These are phyloP conservation scores for Teunomyces stri DNA, from an alignment of 805 yeast genomes.

Conservation along the genomic window DNA sequence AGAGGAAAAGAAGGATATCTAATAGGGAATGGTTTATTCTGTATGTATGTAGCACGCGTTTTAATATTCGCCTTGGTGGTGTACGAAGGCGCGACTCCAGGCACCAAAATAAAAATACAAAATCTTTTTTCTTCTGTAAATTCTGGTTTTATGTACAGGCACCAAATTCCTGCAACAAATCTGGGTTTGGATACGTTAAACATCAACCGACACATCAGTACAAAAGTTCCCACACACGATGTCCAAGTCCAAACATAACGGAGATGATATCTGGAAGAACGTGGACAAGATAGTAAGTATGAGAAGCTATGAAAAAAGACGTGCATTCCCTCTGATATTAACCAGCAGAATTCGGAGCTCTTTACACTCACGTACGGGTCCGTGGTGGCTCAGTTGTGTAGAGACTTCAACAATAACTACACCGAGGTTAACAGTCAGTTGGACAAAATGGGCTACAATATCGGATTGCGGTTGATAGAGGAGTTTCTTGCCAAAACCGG, in stretches of 20 bases:
- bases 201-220: background rate
- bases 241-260: constrained; percentile 38
- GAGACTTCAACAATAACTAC: constrained; percentile 76
- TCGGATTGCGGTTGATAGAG: constrained; percentile 86
- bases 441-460: constrained; percentile 92
- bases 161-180: background rate
- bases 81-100: background rate
- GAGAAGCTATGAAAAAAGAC: background rate
- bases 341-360: constrained; percentile 72
- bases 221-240: constrained; percentile 11
- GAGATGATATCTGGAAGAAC: constrained; percentile 91
- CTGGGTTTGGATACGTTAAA: background rate
- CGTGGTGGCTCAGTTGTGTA: constrained; percentile 85
- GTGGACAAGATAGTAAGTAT: constrained; percentile 76
- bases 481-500: constrained; percentile 89
- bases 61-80: background rate
- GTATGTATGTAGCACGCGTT: background rate
- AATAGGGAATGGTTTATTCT: background rate
- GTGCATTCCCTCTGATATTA: constrained; percentile 3
- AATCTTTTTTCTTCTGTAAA: background rate
- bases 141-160: background rate
- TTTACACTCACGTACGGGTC: constrained; percentile 96
- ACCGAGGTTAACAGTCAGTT: constrained; percentile 76
- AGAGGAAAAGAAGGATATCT: constrained; percentile 9
- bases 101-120: background rate